Conservation (phyloP, 331 rosid genomes). For the Quercus lobata region DNA sequence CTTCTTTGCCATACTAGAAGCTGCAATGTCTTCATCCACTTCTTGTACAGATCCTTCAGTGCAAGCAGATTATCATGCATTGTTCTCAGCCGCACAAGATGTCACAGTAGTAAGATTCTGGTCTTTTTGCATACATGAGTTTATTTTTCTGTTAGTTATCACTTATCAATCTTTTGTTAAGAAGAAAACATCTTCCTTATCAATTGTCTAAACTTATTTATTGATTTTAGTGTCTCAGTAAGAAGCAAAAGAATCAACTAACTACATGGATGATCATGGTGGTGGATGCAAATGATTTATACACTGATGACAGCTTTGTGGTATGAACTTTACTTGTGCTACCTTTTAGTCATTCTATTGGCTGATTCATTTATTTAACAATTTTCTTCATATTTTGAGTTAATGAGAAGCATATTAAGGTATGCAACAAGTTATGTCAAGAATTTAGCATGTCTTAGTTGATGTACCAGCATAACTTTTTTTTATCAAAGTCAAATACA, state of each 20-base stretch:
- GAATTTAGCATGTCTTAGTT: not conserved
- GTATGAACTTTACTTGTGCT: conserved; percentile 34
- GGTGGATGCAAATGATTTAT: too few relatives aligned
- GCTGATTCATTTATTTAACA: not conserved
- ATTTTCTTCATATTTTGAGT: conserved; percentile 13
- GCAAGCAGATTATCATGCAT: conserved; percentile 68
- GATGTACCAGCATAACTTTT: not conserved
- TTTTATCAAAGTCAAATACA: not conserved
- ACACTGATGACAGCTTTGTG: conserved; percentile 70
- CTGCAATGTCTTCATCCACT: conserved; percentile 68
- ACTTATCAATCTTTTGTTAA: too few relatives aligned
- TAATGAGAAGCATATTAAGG: conserved; percentile 6
- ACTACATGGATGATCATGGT: too few relatives aligned
- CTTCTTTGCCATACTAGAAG: conserved; percentile 68
- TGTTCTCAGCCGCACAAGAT: conserved; percentile 63
- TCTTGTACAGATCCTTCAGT: conserved; percentile 75
- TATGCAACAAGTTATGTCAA: not conserved
- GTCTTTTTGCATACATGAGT: not conserved
- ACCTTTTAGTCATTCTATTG: not conserved
- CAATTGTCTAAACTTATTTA: too few relatives aligned
- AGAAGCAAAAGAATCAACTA: too few relatives aligned
- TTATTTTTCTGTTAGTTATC: not conserved
- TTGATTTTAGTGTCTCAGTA: too few relatives aligned
- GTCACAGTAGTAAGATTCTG: conserved; percentile 50
- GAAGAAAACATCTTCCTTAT: too few relatives aligned